Evolutionary conservation across 2,329 filamentous ascomycete species (phyloP).

Genomic region (Cladosporium cucumerinum): DNA sequence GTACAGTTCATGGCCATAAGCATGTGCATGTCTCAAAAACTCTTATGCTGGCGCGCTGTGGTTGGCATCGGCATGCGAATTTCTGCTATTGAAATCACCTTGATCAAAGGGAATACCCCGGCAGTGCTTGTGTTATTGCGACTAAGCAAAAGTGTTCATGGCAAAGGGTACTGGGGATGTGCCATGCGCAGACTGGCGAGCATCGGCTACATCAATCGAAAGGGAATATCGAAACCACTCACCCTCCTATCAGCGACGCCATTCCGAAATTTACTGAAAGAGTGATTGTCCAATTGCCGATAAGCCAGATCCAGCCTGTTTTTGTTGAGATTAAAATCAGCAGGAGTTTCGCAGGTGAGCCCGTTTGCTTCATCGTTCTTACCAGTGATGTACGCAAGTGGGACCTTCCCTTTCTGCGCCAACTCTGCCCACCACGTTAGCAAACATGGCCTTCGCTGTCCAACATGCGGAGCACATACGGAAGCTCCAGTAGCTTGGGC

Average conservation of each 20-base stretch:
- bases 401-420: conserved; percentile 45
- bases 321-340: background rate
- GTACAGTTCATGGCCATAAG: background rate
- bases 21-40: background rate
- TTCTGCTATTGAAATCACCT: background rate
- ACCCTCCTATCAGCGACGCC: conserved; percentile 44
- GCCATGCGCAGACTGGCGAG: background rate
- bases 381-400: conserved; percentile 61
- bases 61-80: background rate
- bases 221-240: conserved; percentile 36
- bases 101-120: background rate
- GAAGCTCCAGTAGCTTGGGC: conserved; percentile 74
- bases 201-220: background rate
- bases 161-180: background rate
- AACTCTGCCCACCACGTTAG: conserved; percentile 47
- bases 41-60: background rate
- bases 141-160: background rate
- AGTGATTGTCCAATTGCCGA: conserved; percentile 77
- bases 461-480: background rate
- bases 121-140: background rate
- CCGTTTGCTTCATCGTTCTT: background rate
- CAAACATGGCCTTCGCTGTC: background rate
- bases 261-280: conserved; percentile 73
- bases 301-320: conserved; percentile 66
- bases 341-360: too few relatives aligned